These are phyloP conservation scores for Leucosporidium yakuticum DNA, from an alignment of 768 basidiomycete genomes.

Conservation along the genomic window DNA sequence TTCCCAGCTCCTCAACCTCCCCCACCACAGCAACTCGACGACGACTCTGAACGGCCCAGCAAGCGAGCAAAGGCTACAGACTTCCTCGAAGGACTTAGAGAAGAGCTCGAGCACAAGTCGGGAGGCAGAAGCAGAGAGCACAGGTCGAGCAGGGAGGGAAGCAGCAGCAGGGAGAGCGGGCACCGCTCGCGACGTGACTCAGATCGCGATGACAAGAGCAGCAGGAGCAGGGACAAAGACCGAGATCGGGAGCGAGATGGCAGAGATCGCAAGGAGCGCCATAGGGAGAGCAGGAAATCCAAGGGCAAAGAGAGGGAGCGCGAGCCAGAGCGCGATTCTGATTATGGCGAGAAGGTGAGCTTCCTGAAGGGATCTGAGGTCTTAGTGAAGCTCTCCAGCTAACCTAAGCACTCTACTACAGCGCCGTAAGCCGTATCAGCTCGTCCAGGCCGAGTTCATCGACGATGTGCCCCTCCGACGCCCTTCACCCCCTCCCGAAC, in stretches of 20 bases:
- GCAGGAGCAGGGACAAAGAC: background rate
- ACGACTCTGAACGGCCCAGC: background rate
- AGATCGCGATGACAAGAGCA: background rate
- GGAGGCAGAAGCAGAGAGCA: background rate
- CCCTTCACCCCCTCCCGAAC: background rate
- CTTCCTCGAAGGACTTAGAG: slow-evolving; percentile 24
- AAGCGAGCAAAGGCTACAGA: slow-evolving; percentile 8
- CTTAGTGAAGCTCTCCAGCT: background rate
- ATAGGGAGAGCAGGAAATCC: background rate
- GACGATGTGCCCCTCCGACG: too few relatives aligned
- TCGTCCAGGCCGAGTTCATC: slow-evolving; percentile 1
- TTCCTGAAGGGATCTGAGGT: too few relatives aligned
- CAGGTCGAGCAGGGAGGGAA: background rate
- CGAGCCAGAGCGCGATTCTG: background rate
- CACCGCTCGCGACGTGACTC: background rate
- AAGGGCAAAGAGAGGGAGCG: slow-evolving; percentile 6
- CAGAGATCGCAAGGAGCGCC: background rate
- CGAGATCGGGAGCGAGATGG: background rate
- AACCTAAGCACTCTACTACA: background rate
- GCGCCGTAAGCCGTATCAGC: slow-evolving; percentile 9
- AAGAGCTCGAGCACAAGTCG: slow-evolving; percentile 5
- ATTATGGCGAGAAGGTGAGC: slow-evolving; percentile 6
- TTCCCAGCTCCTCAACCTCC: slow-evolving; percentile 19
- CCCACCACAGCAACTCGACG: background rate
- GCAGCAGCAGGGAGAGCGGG: too few relatives aligned